Percentiles rank a stretch among this genome's conserved stretches.
Evolutionary conservation across 2,329 filamentous ascomycete genomes (phyloP).

Genomic region (Pseudogymnoascus sp.): DNA sequence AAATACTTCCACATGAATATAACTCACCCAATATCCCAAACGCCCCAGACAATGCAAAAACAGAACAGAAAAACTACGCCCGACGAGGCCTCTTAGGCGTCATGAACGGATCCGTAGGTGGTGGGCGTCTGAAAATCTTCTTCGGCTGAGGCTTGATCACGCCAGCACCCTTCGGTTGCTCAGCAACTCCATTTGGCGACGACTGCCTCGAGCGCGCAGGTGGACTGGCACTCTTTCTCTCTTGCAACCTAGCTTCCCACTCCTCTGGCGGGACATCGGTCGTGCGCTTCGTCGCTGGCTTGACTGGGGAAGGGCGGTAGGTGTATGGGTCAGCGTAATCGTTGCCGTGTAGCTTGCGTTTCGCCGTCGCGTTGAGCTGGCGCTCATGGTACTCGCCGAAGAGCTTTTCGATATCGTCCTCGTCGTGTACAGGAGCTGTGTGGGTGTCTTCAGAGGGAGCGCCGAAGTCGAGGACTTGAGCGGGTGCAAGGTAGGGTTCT

Average conservation of each 20-base stretch:
- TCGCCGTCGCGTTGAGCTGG: not conserved
- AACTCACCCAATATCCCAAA: not conserved
- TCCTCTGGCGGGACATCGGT: not conserved
- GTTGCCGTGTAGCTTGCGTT: constrained; percentile 3
- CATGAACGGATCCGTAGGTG: not conserved
- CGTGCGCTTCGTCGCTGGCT: not conserved
- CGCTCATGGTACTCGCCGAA: constrained; percentile 16
- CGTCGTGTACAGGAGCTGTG: constrained; percentile 23
- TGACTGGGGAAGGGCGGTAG: not conserved
- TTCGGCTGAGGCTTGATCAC: not conserved
- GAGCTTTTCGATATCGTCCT: constrained; percentile 11
- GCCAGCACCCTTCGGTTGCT: not conserved
- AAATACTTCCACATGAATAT: not conserved
- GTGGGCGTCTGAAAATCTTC: not conserved
- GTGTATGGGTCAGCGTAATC: not conserved
- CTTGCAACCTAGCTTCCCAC: not conserved
- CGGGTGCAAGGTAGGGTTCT: constrained; percentile 6
- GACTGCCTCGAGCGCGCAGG: not conserved
- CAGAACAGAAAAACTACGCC: not conserved
- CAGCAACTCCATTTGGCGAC: not conserved
- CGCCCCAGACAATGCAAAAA: not conserved
- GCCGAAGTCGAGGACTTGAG: constrained; percentile 21
- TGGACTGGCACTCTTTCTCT: not conserved
- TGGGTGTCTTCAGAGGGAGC: not conserved
- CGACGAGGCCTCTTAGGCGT: not conserved